Evolutionary conservation across 352 stramenopile genomes (phyloP), one percentile per base, ranked within the genome.

Genomic region (Pythium rishiriense): DNA sequence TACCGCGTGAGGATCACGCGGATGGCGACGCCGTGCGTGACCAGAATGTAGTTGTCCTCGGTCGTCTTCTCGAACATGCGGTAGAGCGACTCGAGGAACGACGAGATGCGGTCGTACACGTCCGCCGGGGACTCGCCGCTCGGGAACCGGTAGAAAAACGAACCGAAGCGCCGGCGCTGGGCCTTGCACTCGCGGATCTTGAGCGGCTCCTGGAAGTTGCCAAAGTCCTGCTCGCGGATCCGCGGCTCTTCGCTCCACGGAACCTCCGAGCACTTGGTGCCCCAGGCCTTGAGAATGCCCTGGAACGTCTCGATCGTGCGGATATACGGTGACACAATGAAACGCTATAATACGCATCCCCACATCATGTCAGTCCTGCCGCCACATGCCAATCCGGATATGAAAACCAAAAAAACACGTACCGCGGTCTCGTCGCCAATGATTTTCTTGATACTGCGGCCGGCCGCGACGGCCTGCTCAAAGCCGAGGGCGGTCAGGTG

Each of bases 181-280:
- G 73, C 58, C 58, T 95, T 93, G 73, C 80, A 92, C 51, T 95
- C 80, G 17, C 83, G 80, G 63, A 95, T 93, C 46, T 90, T 89
- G 28, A 81, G 59, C 4, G 84, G 84, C 7, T 95, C 83, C 50
- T 96, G 87, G 67, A 95, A 96, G 56, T 97, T 97, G 56, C 86
- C 89, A 78, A 96, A 97, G 58, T 97, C 86, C 62, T 97, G 89
- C 50, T 97, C 89, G 14, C 86, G 80, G 49, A 97, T 94, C 11
- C 87, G 86, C 9, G 88, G 87, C 56, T 97, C 89, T 51, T 97
- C 87, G 4, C 69, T 76, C 83, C 86, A 90, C 37, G 84, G 84
- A 45, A 93, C 83, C 24, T 76, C 43, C 21, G 76, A 75, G 25
- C 70, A 79, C 25, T 81, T 71, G 35, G 75, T 72, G 6, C 78